These are phyloP conservation scores for Saturnispora gosingensis DNA, from an alignment of 805 yeast genomes.

Conservation along the genomic window DNA sequence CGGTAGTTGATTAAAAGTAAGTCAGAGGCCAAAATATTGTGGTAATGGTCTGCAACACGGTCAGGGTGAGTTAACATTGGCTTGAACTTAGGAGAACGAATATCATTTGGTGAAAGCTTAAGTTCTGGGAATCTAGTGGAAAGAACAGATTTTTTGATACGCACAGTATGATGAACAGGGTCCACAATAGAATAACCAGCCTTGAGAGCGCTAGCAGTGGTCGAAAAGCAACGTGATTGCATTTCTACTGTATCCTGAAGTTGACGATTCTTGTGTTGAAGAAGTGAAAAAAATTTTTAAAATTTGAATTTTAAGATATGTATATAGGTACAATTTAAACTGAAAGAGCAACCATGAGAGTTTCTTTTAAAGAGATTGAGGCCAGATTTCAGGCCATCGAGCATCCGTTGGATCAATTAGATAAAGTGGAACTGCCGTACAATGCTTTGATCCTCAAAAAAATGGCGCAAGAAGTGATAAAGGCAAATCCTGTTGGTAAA, in stretches of 20 bases:
- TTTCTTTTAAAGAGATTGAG: conserved; percentile 2
- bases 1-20: conserved; percentile 66
- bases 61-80: conserved; percentile 75
- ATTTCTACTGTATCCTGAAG: not conserved
- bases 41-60: conserved; percentile 68
- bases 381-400: not conserved
- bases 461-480: not conserved
- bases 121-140: conserved; percentile 68
- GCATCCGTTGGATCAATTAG: not conserved
- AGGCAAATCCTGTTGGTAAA: not conserved
- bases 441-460: not conserved
- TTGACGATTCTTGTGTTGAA: not conserved
- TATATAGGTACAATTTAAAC: not conserved
- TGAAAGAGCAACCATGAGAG: not conserved
- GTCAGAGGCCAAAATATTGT: conserved; percentile 67
- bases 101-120: conserved; percentile 59
- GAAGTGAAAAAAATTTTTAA: not conserved
- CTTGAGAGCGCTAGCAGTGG: conserved; percentile 30
- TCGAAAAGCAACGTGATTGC: conserved; percentile 24
- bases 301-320: not conserved
- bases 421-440: not conserved
- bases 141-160: conserved; percentile 61
- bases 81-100: conserved; percentile 66
- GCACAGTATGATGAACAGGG: conserved; percentile 88
- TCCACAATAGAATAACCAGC: conserved; percentile 65